Evolutionary conservation across 2,329 filamentous ascomycete species (phyloP).

Genomic region (Claviceps spartinae): DNA sequence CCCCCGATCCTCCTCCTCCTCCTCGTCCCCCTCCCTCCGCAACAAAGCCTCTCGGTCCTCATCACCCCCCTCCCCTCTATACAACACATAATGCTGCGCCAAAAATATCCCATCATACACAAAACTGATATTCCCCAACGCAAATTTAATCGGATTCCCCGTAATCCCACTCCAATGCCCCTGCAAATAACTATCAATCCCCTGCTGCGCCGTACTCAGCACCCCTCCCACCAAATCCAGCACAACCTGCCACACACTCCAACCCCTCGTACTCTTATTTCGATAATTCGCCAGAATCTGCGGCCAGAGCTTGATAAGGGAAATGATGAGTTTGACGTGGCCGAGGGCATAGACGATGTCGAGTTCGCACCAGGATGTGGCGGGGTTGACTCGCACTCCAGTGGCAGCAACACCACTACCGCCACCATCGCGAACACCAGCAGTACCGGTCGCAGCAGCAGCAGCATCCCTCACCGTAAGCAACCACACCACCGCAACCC

Average conservation of each 20-base stretch:
- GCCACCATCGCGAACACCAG: no score
- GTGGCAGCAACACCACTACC: no score
- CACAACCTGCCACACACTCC: slow-evolving; percentile 74
- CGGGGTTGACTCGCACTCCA: no score
- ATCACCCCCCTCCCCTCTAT: slow-evolving; percentile 21
- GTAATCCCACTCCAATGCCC: slow-evolving; percentile 82
- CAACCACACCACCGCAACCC: slow-evolving; percentile 27
- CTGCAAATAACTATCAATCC: slow-evolving; percentile 74
- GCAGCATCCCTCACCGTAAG: no score
- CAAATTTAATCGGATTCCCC: slow-evolving; percentile 84
- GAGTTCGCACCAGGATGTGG: slow-evolving; percentile 40
- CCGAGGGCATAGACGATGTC: slow-evolving; percentile 57
- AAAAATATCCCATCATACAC: slow-evolving; percentile 81
- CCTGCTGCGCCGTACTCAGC: slow-evolving; percentile 67
- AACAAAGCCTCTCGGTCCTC: slow-evolving; percentile 15
- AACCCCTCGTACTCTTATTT: slow-evolving; percentile 74
- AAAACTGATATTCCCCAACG: slow-evolving; percentile 72
- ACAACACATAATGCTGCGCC: slow-evolving; percentile 75
- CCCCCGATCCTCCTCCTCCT: background rate
- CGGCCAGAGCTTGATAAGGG: slow-evolving; percentile 84
- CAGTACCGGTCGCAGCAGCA: no score
- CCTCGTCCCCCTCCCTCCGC: slow-evolving; percentile 5
- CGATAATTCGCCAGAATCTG: slow-evolving; percentile 74
- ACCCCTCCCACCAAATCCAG: slow-evolving; percentile 73
- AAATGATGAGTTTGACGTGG: slow-evolving; percentile 81